Percentiles rank a stretch among this genome's conserved stretches.
Evolutionary conservation across 1,284 basidiomycete species (phyloP).

Genomic region (Xerocomus nothofagi): DNA sequence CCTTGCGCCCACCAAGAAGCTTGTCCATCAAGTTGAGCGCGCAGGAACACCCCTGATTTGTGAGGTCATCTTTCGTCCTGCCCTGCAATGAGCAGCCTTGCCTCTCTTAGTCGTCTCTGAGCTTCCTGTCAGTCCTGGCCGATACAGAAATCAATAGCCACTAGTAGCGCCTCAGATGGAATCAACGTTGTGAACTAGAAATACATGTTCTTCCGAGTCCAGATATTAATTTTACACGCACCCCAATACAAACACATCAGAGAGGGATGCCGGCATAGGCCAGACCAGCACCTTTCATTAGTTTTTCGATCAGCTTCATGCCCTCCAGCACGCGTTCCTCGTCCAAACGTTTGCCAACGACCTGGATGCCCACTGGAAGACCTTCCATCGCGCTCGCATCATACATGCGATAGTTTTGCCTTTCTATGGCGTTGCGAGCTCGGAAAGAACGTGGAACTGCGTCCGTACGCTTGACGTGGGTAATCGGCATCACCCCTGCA

Average conservation of each 20-base stretch:
- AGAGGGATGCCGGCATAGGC: constrained; percentile 29
- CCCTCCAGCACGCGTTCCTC: constrained; percentile 61
- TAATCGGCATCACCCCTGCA: constrained; percentile 61
- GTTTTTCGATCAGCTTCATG: constrained; percentile 43
- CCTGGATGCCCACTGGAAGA: constrained; percentile 65
- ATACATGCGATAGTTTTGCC: constrained; percentile 49
- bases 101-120: too few relatives aligned
- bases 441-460: constrained; percentile 29
- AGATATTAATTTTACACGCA: background rate
- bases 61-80: too few relatives aligned
- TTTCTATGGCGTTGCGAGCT: constrained; percentile 35
- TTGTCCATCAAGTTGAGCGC: too few relatives aligned
- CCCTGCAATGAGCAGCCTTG: too few relatives aligned
- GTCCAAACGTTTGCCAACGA: constrained; percentile 57
- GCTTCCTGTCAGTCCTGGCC: too few relatives aligned
- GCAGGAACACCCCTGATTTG: too few relatives aligned
- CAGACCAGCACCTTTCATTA: constrained; percentile 26
- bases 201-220: too few relatives aligned
- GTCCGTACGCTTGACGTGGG: constrained; percentile 52
- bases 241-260: constrained; percentile 1
- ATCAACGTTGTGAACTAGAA: too few relatives aligned
- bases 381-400: constrained; percentile 61
- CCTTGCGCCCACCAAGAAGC: too few relatives aligned
- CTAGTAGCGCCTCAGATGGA: too few relatives aligned
- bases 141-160: too few relatives aligned